Evolutionary conservation across 768 basidiomycete species (phyloP).

Genomic region (Lactifluus volemus): DNA sequence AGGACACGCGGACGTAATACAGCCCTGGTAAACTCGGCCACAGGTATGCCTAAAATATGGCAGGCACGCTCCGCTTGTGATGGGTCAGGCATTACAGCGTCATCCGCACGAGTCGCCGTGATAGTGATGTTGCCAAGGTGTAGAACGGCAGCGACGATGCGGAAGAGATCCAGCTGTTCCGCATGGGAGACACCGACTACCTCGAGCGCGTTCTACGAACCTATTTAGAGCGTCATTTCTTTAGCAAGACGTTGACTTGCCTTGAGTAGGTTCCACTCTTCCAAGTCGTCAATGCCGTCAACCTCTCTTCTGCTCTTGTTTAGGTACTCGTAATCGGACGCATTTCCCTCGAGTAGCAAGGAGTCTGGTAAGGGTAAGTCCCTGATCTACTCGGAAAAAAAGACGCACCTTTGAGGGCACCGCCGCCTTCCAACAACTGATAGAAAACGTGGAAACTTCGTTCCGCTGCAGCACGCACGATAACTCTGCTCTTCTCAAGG

Average conservation of each 20-base stretch:
- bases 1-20: constrained; percentile 84
- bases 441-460: constrained; percentile 97
- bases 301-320: constrained; percentile 85
- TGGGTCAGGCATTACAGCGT: constrained; percentile 67
- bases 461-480: constrained; percentile 79
- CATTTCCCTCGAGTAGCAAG: constrained; percentile 61
- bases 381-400: constrained; percentile 6
- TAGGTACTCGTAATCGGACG: constrained; percentile 84
- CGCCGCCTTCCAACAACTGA: constrained; percentile 77
- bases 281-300: constrained; percentile 89
- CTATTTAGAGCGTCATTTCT: constrained; percentile 1
- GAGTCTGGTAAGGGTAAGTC: constrained; percentile 38
- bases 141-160: constrained; percentile 86
- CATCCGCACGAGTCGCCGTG: constrained; percentile 68
- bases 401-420: constrained; percentile 54
- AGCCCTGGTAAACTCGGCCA: constrained; percentile 81
- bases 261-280: constrained; percentile 78
- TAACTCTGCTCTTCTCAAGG: constrained; percentile 94
- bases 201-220: constrained; percentile 63
- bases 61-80: constrained; percentile 86
- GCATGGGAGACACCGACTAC: constrained; percentile 77
- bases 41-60: constrained; percentile 82
- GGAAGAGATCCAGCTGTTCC: constrained; percentile 90
- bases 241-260: constrained; percentile 32
- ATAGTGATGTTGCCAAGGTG: constrained; percentile 93